A percentile compares a stretch with the other conserved stretches of the same genome.
phyloP scores from a whole-genome alignment of 208 protist species.

The Leishmania mexicana region DNA sequence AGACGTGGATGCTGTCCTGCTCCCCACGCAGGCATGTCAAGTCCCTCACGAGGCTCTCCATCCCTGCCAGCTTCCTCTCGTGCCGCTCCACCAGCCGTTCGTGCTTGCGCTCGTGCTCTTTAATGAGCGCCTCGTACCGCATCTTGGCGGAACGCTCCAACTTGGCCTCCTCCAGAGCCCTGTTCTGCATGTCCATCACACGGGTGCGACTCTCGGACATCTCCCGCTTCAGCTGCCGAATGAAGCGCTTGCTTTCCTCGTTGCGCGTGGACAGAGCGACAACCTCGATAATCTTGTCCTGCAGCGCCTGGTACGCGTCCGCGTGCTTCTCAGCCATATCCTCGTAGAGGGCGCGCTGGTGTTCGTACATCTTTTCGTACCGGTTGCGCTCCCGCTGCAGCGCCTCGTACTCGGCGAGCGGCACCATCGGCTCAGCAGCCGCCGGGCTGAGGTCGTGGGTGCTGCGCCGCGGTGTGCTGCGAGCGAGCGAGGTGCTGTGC shows the following conservation, averaged over 20 bases:
- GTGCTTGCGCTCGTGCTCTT: conserved; percentile 70
- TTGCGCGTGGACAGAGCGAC: conserved; percentile 86
- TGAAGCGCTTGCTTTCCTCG: conserved; percentile 90
- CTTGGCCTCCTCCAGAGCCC: conserved; percentile 61
- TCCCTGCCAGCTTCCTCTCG: conserved; percentile 59
- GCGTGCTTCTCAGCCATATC: conserved; percentile 78
- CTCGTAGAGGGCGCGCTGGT: conserved; percentile 85
- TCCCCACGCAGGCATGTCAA: conserved; percentile 67
- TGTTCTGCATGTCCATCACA: conserved; percentile 87
- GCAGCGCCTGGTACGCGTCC: conserved; percentile 71
- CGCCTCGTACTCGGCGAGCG: conserved; percentile 54
- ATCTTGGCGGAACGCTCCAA: conserved; percentile 49
- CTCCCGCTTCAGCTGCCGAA: conserved; percentile 90
- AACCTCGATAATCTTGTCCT: conserved; percentile 89
- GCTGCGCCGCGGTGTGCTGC: conserved; percentile 25
- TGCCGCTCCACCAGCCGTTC: conserved; percentile 57
- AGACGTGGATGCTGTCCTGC: conserved; percentile 63
- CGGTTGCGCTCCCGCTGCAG: conserved; percentile 79
- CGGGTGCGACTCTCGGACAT: conserved; percentile 78
- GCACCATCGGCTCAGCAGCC: conserved; percentile 46
- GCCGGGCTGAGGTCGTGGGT: conserved; percentile 17
- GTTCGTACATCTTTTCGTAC: conserved; percentile 89
- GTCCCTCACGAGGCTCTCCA: conserved; percentile 82
- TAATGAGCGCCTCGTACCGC: conserved; percentile 59
- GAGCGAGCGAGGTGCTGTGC: conserved; percentile 26